Conservation (phyloP, 768 basidiomycete genomes). For the Xerocomellus dryophilus region DNA sequence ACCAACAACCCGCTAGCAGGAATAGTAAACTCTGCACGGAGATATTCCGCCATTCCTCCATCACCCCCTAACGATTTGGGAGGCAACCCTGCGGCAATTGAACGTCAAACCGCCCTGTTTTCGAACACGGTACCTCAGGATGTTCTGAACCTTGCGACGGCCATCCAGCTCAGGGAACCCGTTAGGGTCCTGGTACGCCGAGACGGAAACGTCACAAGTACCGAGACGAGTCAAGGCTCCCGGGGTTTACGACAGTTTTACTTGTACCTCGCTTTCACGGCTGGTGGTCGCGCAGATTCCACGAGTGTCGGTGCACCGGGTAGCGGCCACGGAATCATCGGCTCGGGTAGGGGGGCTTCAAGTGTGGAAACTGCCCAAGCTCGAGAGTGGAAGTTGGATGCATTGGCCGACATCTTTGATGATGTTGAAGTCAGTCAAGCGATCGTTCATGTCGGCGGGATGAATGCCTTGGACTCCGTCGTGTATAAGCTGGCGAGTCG, state of each 20-base stretch:
- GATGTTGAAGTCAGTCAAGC: constrained; percentile 79
- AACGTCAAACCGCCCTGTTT: constrained; percentile 91
- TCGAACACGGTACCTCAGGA: constrained; percentile 98
- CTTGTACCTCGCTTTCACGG: constrained; percentile 92
- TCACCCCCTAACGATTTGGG: constrained; percentile 43
- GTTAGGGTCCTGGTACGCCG: constrained; percentile 96
- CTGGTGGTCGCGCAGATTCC: constrained; percentile 69
- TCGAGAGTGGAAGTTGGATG: constrained; percentile 93
- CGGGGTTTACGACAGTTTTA: constrained; percentile 93
- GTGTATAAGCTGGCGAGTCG: constrained; percentile 86
- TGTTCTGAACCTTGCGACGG: constrained; percentile 90
- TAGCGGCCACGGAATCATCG: constrained; percentile 83
- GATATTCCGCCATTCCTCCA: constrained; percentile 55
- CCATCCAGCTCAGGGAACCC: constrained; percentile 92
- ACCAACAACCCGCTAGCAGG: constrained; percentile 34
- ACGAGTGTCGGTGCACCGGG: constrained; percentile 38
- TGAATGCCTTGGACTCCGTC: constrained; percentile 83
- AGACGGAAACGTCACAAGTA: constrained; percentile 75
- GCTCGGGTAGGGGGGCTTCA: constrained; percentile 80
- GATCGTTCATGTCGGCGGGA: constrained; percentile 85
- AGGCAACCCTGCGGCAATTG: constrained; percentile 43
- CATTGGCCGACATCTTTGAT: constrained; percentile 84
- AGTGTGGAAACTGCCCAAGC: constrained; percentile 83
- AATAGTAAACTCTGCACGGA: constrained; percentile 44
- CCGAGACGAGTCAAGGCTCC: constrained; percentile 67